Base-by-base conservation (phyloP, 345 rosid species). In the Theobroma cacao region DNA sequence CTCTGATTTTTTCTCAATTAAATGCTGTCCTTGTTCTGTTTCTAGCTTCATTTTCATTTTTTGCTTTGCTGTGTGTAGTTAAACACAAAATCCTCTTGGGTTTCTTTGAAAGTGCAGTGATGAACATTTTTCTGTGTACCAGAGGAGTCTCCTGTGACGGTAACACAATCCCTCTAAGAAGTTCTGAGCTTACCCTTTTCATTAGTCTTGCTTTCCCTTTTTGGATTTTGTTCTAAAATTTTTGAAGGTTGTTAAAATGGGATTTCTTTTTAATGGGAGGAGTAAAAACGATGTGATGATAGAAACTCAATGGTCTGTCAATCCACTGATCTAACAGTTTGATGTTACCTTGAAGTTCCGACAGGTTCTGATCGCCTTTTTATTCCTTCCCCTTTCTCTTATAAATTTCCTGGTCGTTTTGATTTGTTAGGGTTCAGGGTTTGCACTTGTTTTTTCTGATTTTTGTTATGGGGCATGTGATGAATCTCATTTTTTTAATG, bases 131-230 rank as follows among this genome's bases (percentile, higher is more conserved):
- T 11, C 18, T 9, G 85, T 89, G 88, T 82, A 33, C 86, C 86
- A 26, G 85, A 89, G 82, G 77, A 52, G 18, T 64, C 65, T 31
- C 47, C 74, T 1, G n/a, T 83, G 88, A 85, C 63, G 89, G 87
- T 67, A 76, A 78, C 86, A 88, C 91, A 83, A 52, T 66, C 84
- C 90, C 90, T 89, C 90, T 89, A 89, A 87, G 89, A 89, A 87
- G 89, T 89, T 89, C 90, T 84, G 90, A 89, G 92, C 89, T 59
- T 30, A 18, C 2, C 24, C 22, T 3, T 5, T 26, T 24, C 22
- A 17, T 11, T 41, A 5, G 33, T n/a, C 5, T 45, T 33, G 2
- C 11, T 38, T 50, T 58, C 65, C 1, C n/a, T 41, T 43, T 58
- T 33, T 64, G 2, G 17, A 15, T 36, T 60, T 41, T 53, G 3